Conservation (phyloP, 2,329 filamentous ascomycete genomes). For the Calonectria naviculata region DNA sequence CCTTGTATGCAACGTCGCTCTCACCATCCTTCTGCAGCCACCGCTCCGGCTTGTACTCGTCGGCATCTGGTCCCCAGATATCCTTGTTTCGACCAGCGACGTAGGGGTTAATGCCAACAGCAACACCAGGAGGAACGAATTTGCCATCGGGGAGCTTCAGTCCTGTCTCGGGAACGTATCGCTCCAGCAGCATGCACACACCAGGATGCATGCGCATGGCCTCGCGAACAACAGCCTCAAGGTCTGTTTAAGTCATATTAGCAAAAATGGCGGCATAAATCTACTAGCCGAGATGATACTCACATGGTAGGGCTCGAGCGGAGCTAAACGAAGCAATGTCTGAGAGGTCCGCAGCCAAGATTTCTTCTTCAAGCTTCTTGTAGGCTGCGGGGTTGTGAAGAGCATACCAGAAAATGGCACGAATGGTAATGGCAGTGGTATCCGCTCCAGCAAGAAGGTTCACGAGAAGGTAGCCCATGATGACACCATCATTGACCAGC, state of each 20-base stretch:
- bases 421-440: conserved; percentile 48
- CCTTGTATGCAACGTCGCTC: conserved; percentile 40
- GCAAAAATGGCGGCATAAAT: no score
- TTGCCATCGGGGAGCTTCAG: conserved; percentile 46
- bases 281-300: not conserved
- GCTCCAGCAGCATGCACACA: conserved; percentile 56
- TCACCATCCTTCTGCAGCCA: conserved; percentile 51
- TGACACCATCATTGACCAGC: conserved; percentile 48
- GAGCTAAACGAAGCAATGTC: conserved; percentile 27
- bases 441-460: conserved; percentile 51
- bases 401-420: conserved; percentile 50
- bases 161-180: conserved; percentile 55
- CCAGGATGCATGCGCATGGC: conserved; percentile 59
- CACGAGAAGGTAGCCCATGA: conserved; percentile 47
- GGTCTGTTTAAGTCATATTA: conserved; percentile 20
- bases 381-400: conserved; percentile 44
- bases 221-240: conserved; percentile 61
- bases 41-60: conserved; percentile 58
- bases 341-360: conserved; percentile 21
- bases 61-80: conserved; percentile 57
- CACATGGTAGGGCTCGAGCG: conserved; percentile 29
- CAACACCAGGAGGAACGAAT: conserved; percentile 48
- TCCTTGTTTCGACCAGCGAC: conserved; percentile 51
- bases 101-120: conserved; percentile 55
- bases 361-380: conserved; percentile 33